Evolutionary conservation across 805 yeast species (phyloP).

Genomic region (Metschnikowia proteae): DNA sequence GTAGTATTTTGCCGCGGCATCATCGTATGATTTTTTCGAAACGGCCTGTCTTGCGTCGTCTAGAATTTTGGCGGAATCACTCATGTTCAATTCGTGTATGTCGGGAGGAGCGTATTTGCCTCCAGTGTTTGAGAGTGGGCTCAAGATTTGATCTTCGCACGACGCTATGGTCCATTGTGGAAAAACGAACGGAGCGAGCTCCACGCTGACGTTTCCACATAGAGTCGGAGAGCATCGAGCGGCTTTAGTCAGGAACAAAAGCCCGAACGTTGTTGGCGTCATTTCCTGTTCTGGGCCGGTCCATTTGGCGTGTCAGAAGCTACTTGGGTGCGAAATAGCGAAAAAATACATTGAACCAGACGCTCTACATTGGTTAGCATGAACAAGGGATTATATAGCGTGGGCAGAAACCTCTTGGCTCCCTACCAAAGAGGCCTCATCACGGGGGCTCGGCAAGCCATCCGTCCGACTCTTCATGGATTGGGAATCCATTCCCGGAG

Average conservation of each 20-base stretch:
- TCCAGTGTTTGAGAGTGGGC: conserved; percentile 1
- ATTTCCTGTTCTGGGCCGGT: too few relatives aligned
- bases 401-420: not conserved
- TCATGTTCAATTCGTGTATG: conserved; percentile 14
- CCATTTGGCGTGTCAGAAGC: not conserved
- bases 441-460: not conserved
- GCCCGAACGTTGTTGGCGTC: too few relatives aligned
- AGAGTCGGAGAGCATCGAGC: too few relatives aligned
- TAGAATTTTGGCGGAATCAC: conserved; percentile 29
- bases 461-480: not conserved
- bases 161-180: not conserved
- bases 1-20: conserved; percentile 60
- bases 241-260: too few relatives aligned
- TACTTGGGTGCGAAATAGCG: conserved; percentile 3
- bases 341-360: not conserved
- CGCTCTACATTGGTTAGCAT: not conserved
- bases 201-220: too few relatives aligned
- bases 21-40: conserved; percentile 42
- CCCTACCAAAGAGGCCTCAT: not conserved
- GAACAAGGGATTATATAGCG: not conserved
- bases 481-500: not conserved
- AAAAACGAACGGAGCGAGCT: too few relatives aligned
- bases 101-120: conserved; percentile 1
- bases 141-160: conserved; percentile 2
- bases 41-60: conserved; percentile 62